Base-by-base conservation (phyloP, 495 filamentous ascomycete species). In the Penicillium paxilli region DNA sequence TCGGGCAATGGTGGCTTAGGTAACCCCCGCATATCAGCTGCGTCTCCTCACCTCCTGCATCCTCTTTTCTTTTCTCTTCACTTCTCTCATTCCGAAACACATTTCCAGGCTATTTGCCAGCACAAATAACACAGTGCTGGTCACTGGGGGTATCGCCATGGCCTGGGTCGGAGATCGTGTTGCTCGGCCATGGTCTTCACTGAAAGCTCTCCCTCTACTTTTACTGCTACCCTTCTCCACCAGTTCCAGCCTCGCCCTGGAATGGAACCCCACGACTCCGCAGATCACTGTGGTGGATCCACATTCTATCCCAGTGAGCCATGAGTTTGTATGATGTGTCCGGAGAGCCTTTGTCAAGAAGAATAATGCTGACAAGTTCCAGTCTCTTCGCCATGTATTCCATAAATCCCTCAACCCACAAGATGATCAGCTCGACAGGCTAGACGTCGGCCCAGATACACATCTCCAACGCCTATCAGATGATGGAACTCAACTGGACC, bases 341-440 rank as follows among this genome's bases (percentile, higher is more conserved):
- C 6, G 20, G 3, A 20, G 54, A 40, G 8, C 52, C 35, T 25
- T 37, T 44, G 14, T 6, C 32, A 14, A 37, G 9, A 23, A 44
- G 5, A 33, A 22, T 22, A 17, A 50, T 17, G 5, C 56, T 68
- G 17, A 60, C 44, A 22, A n/a, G 28, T 44, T 19, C 24, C 69
- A 94, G 87, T 88, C 83, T 6, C 79, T 98, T 54, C 86, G 89
- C 56, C 94, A 98, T 70, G 85, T 98, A 49, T 91, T 90, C 71
- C 91, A 94, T 62, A 91, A 5, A 85, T 88, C 44, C 73, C 80
- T 66, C 72, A 83, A 58, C 80, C 96, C 55, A 90, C 90, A 12
- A 23, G 7, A 11, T 6, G 70, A 81, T 16, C 81, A 95, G 16
- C 88, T 96, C 63, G 77, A 82, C 35, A 85, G 84, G 60, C 76